Evolutionary conservation across 148 eudicot genomes (phyloP).

Genomic region (Nepenthes mirabilis): DNA sequence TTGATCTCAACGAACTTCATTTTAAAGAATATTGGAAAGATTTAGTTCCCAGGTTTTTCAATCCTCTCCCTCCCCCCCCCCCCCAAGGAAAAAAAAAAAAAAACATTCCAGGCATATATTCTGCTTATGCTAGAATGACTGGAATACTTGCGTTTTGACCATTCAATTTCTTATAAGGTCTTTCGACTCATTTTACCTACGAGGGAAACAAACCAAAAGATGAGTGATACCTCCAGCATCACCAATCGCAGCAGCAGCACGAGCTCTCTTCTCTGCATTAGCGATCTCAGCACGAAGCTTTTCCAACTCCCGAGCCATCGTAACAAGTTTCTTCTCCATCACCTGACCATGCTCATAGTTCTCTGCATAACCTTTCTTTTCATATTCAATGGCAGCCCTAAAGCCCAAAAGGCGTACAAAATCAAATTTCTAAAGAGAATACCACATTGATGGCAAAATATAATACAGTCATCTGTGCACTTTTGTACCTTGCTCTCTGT

Average conservation of each 20-base stretch:
- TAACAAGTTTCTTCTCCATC: slow-evolving; percentile 70
- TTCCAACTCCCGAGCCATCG: slow-evolving; percentile 89
- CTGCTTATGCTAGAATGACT: too few relatives aligned
- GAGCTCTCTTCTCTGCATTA: slow-evolving; percentile 85
- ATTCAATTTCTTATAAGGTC: too few relatives aligned
- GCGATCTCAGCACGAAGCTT: slow-evolving; percentile 96
- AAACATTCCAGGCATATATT: too few relatives aligned
- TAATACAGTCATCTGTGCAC: slow-evolving; percentile 1
- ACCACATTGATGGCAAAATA: background rate
- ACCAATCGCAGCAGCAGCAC: slow-evolving; percentile 59
- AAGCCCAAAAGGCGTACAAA: slow-evolving; percentile 9
- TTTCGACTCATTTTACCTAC: too few relatives aligned
- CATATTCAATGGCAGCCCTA: slow-evolving; percentile 91
- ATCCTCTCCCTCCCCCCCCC: too few relatives aligned
- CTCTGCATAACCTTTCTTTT: slow-evolving; percentile 86
- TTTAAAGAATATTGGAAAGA: too few relatives aligned
- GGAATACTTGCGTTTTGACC: too few relatives aligned
- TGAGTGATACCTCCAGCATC: slow-evolving; percentile 30
- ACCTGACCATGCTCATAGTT: slow-evolving; percentile 84
- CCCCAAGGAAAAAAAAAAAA: too few relatives aligned
- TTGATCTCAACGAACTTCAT: too few relatives aligned
- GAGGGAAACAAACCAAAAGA: slow-evolving; percentile 5
- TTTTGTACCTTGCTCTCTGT: slow-evolving; percentile 56
- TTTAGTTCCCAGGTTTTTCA: too few relatives aligned
- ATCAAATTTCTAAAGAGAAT: slow-evolving; percentile 1